Percentiles rank a stretch among this genome's conserved stretches.
phyloP scores from a whole-genome alignment of 768 basidiomycete species.

The Mrakia gelida region DNA sequence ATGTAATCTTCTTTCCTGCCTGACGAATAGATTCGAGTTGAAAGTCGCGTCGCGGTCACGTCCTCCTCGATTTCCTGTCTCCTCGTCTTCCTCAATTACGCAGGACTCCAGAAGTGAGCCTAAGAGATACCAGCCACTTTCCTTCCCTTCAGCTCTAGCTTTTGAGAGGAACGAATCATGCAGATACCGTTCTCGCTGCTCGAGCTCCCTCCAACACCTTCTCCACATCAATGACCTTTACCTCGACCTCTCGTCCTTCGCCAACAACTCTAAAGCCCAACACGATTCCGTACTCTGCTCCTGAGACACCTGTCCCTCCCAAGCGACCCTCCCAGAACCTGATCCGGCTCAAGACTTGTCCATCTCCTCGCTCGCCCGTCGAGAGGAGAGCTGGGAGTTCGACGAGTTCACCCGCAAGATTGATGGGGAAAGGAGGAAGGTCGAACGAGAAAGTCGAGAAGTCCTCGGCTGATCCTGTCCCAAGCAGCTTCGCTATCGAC shows the following conservation, averaged over 20 bases:
- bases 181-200: no score
- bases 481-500: conserved; percentile 84
- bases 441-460: neutral
- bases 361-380: neutral
- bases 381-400: neutral
- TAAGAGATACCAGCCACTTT: no score
- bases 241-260: neutral
- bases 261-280: neutral
- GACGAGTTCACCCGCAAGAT: neutral
- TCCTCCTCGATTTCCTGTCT: no score
- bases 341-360: no score
- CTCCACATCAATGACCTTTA: neutral
- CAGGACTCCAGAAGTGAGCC: no score
- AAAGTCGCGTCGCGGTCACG: no score
- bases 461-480: conserved; percentile 39
- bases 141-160: no score
- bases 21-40: no score
- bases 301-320: neutral
- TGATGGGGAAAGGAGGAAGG: neutral
- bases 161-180: no score
- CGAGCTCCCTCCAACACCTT: neutral
- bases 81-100: no score
- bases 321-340: neutral
- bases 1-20: no score
- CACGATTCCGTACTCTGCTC: neutral